Conservation (phyloP, 305 asterid species). For the Vinca major region DNA sequence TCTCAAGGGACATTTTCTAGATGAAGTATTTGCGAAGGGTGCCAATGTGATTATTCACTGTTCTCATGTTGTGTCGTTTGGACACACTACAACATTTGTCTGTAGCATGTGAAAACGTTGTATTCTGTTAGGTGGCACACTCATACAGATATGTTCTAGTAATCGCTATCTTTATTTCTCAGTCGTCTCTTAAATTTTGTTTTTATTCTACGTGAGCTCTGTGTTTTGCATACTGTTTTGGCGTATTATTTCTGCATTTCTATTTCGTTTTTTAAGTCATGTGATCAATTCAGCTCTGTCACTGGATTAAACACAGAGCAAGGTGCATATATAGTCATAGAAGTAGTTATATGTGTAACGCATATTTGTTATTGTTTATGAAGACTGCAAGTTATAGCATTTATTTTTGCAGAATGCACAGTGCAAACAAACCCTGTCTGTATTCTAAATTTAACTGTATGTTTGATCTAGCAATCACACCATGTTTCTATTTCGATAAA, state of each 20-base stretch:
- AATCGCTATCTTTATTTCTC: not conserved
- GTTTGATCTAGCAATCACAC: not conserved
- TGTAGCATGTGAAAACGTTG: not conserved
- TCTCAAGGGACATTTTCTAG: not conserved
- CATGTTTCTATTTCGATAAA: not conserved
- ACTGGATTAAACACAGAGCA: not conserved
- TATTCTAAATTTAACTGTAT: not conserved
- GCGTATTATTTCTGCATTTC: not conserved
- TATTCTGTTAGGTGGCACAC: not conserved
- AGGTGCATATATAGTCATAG: not conserved
- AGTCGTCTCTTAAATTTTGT: not conserved
- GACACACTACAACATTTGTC: not conserved
- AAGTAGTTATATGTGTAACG: no score
- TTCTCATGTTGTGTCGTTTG: not conserved
- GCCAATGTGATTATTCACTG: not conserved
- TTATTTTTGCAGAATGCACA: not conserved
- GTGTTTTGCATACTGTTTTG: not conserved
- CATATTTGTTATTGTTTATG: no score
- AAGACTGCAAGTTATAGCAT: not conserved
- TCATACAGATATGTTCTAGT: not conserved
- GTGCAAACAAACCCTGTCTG: not conserved
- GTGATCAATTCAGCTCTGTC: not conserved
- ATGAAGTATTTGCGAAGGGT: not conserved
- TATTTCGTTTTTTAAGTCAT: not conserved
- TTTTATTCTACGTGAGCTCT: not conserved